Conservation (phyloP, 1,284 basidiomycete species). For the Wallemia mellicola region DNA sequence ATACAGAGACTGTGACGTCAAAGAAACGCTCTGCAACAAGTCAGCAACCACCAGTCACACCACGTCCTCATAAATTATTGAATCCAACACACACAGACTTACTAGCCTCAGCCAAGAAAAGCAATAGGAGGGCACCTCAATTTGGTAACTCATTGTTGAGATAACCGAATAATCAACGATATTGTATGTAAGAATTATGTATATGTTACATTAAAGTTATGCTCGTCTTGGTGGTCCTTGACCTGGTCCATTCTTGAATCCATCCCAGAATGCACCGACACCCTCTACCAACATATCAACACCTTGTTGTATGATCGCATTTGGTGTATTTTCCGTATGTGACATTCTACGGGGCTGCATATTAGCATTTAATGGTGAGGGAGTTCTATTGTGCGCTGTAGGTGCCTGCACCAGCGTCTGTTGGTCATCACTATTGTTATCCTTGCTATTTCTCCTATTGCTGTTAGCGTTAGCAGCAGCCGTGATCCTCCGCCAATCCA, state of each 20-base stretch:
- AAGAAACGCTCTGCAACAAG: neutral
- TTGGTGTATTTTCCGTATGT: too few relatives aligned
- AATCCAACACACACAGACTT: neutral
- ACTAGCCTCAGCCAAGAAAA: neutral
- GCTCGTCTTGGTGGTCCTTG: too few relatives aligned
- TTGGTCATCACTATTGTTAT: too few relatives aligned
- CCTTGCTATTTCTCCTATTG: too few relatives aligned
- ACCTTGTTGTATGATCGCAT: neutral
- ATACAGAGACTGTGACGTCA: neutral
- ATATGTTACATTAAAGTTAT: neutral
- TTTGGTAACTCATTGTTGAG: neutral
- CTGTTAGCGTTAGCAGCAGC: too few relatives aligned
- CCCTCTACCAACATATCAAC: neutral
- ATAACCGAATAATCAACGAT: too few relatives aligned
- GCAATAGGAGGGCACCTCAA: neutral
- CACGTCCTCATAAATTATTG: neutral
- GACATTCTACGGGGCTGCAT: too few relatives aligned
- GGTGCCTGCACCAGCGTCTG: too few relatives aligned
- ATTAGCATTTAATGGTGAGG: too few relatives aligned
- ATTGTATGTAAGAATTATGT: neutral
- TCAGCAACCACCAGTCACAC: neutral
- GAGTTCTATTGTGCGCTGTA: too few relatives aligned
- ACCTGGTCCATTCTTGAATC: neutral
- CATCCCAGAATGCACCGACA: neutral
- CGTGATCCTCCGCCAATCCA: neutral